Evolutionary conservation across 2,329 filamentous ascomycete genomes (phyloP).

Genomic region (Davidsoniella australis): DNA sequence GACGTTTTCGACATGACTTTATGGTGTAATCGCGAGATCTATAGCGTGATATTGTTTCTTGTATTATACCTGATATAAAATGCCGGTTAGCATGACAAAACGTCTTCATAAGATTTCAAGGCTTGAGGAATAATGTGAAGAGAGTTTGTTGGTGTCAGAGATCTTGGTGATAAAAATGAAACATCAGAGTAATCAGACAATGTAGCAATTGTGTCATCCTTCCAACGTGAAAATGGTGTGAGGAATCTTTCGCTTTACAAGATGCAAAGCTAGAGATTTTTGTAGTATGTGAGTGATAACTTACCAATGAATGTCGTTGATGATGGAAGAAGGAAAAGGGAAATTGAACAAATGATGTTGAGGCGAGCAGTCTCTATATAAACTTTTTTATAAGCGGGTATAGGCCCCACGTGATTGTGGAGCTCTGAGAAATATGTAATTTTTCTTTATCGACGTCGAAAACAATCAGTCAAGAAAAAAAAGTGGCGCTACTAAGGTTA

Average conservation of each 20-base stretch:
- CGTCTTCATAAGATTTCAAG: not conserved
- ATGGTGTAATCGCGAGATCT: not conserved
- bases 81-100: not conserved
- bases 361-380: constrained; percentile 5
- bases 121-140: not conserved
- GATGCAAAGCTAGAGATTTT: not conserved
- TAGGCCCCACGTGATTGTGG: constrained; percentile 2
- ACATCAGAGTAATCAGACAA: constrained; percentile 42
- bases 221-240: constrained; percentile 18
- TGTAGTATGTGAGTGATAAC: constrained; percentile 12
- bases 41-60: not conserved
- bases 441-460: not conserved
- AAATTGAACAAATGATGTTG: not conserved
- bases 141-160: constrained; percentile 34
- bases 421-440: not conserved
- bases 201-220: constrained; percentile 39
- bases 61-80: not conserved
- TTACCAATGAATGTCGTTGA: constrained; percentile 19
- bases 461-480: too few relatives aligned
- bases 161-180: constrained; percentile 52
- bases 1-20: not conserved
- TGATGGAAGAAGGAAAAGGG: constrained; percentile 7
- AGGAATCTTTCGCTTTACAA: too few relatives aligned
- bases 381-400: not conserved
- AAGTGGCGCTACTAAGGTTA: too few relatives aligned